Evolutionary conservation across 1,284 basidiomycete genomes (phyloP).

Genomic region (Pascua guehoae): DNA sequence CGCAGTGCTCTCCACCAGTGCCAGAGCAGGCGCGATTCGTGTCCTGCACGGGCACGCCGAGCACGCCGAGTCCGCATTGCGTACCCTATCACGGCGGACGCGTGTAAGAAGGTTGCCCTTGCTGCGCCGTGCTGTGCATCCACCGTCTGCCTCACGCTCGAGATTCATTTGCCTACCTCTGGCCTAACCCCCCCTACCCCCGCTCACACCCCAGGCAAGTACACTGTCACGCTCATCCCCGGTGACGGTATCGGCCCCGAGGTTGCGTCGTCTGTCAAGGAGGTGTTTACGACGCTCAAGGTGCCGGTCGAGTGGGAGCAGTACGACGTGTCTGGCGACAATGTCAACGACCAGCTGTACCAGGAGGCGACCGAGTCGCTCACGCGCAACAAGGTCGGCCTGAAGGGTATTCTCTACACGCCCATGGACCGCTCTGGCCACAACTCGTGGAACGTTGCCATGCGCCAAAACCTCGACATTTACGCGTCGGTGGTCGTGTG

Average conservation of each 20-base stretch:
- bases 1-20: too few relatives aligned
- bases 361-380: slow-evolving; percentile 95
- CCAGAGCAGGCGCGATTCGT: too few relatives aligned
- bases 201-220: slow-evolving; percentile 39
- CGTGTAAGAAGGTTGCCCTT: too few relatives aligned
- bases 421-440: slow-evolving; percentile 94
- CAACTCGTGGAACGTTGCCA: slow-evolving; percentile 99
- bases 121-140: too few relatives aligned
- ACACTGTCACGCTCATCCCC: slow-evolving; percentile 80
- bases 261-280: slow-evolving; percentile 97
- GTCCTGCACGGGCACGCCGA: too few relatives aligned
- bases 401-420: slow-evolving; percentile 99
- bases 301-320: slow-evolving; percentile 99
- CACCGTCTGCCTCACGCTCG: too few relatives aligned
- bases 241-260: slow-evolving; percentile 97
- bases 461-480: slow-evolving; percentile 99
- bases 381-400: slow-evolving; percentile 93
- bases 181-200: background rate
- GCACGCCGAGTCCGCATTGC: too few relatives aligned
- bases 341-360: slow-evolving; percentile 89
- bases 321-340: slow-evolving; percentile 95
- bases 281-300: slow-evolving; percentile 95
- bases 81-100: too few relatives aligned
- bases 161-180: too few relatives aligned
- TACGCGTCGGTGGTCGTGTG: slow-evolving; percentile 98